Evolutionary conservation across 768 basidiomycete species (phyloP).

Genomic region (Mycena belliarum): DNA sequence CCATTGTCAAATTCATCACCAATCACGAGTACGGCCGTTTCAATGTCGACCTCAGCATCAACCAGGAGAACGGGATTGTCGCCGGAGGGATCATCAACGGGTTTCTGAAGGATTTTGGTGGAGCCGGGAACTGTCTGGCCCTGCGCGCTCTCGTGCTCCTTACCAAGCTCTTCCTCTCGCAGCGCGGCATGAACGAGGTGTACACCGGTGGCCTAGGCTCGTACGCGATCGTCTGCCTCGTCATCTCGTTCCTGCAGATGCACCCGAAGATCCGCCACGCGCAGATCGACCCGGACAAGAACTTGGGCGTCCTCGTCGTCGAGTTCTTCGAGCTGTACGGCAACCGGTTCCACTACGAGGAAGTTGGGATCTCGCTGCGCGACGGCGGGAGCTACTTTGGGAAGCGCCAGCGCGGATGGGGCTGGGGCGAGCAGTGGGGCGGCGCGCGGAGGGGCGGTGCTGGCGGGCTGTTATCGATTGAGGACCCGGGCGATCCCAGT

Average conservation of each 20-base stretch:
- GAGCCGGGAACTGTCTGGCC: constrained; percentile 51
- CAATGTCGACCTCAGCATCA: constrained; percentile 92
- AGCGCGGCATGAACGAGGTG: constrained; percentile 97
- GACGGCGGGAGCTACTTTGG: constrained; percentile 88
- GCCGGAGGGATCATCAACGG: constrained; percentile 80
- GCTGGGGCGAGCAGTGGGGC: constrained; percentile 69
- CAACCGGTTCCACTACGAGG: constrained; percentile 85
- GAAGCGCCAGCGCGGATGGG: constrained; percentile 88
- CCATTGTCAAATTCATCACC: constrained; percentile 94
- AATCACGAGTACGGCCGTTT: constrained; percentile 64
- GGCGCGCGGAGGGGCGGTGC: constrained; percentile 36
- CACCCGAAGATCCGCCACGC: constrained; percentile 91
- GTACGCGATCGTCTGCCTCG: constrained; percentile 92
- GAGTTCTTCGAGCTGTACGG: constrained; percentile 99
- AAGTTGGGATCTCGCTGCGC: constrained; percentile 85
- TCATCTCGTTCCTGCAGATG: constrained; percentile 94
- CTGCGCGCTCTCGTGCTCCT: constrained; percentile 84
- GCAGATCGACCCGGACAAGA: constrained; percentile 84
- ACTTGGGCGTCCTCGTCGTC: constrained; percentile 91
- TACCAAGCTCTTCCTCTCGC: constrained; percentile 86
- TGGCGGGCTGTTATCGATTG: constrained; percentile 76
- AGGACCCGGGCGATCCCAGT: constrained; percentile 92
- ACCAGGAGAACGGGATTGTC: constrained; percentile 82
- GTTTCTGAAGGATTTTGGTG: constrained; percentile 64
- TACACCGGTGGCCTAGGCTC: constrained; percentile 93